Conservation (phyloP, 1,139 yeast species). For the Candida labiduridarum region DNA sequence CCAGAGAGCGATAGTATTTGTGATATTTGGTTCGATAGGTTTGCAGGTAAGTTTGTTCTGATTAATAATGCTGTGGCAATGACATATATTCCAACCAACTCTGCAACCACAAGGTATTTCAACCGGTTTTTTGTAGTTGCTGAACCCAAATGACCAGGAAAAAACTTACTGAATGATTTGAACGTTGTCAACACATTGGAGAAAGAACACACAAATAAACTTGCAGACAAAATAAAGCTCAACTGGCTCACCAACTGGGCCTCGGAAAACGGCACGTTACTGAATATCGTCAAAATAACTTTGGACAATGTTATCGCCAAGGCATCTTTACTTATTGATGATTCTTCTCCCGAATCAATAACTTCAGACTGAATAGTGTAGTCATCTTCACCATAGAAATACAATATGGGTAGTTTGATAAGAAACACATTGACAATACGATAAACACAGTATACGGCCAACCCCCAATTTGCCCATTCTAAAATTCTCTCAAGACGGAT, state of each 20-base stretch:
- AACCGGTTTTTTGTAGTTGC: constrained; percentile 34
- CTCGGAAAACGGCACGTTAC: constrained; percentile 36
- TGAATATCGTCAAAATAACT: constrained; percentile 32
- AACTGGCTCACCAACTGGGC: constrained; percentile 64
- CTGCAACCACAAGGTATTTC: constrained; percentile 58
- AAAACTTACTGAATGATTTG: constrained; percentile 35
- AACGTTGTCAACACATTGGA: constrained; percentile 63
- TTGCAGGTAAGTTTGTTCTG: constrained; percentile 70
- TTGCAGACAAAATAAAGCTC: constrained; percentile 65
- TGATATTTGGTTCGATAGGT: constrained; percentile 55
- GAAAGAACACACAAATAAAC: constrained; percentile 67
- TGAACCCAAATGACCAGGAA: constrained; percentile 31
- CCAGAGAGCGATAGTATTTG: constrained; percentile 45
- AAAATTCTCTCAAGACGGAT: constrained; percentile 13
- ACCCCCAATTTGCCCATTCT: constrained; percentile 25
- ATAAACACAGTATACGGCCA: constrained; percentile 68
- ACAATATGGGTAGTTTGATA: constrained; percentile 38
- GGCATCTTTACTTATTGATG: constrained; percentile 48
- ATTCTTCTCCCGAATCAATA: constrained; percentile 13
- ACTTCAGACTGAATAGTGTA: constrained; percentile 6
- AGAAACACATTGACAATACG: constrained; percentile 53
- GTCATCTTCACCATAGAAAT: constrained; percentile 9
- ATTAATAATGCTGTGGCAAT: constrained; percentile 79
- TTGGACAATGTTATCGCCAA: constrained; percentile 68
- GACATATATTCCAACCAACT: constrained; percentile 76